Conservation (phyloP, 768 basidiomycete species). For the Auricularia heimuer region DNA sequence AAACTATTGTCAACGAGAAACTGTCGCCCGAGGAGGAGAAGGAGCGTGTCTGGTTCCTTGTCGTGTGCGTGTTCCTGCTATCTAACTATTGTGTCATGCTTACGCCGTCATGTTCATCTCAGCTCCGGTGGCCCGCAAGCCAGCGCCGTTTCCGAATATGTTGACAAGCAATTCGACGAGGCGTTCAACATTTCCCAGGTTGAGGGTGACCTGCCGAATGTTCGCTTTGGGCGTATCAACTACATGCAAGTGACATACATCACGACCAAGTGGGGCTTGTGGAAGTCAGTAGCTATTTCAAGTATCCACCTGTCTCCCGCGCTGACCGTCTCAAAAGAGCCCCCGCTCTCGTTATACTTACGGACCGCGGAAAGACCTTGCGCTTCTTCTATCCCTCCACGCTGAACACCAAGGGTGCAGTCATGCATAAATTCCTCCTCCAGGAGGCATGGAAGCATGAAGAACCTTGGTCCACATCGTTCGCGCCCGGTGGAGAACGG, state of each 20-base stretch:
- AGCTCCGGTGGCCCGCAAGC: conserved; percentile 22
- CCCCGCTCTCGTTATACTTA: conserved; percentile 61
- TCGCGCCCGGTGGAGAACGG: conserved; percentile 70
- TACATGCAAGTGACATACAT: conserved; percentile 75
- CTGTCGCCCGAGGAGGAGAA: conserved; percentile 46
- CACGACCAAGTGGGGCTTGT: conserved; percentile 79
- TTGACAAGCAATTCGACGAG: conserved; percentile 66
- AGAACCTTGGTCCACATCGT: conserved; percentile 60
- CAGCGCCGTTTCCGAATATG: conserved; percentile 57
- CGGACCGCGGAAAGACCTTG: conserved; percentile 64
- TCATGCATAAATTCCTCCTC: conserved; percentile 56
- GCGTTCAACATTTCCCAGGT: conserved; percentile 56
- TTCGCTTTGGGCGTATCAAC: conserved; percentile 80
- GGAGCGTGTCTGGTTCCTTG: conserved; percentile 64
- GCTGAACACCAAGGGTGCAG: conserved; percentile 48
- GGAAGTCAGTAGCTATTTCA: conserved; percentile 43
- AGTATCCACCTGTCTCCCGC: conserved; percentile 3
- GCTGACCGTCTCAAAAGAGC: conserved; percentile 39
- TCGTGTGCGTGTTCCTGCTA: conserved; percentile 46
- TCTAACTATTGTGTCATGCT: neutral
- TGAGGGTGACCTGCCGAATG: conserved; percentile 53
- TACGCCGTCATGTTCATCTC: neutral
- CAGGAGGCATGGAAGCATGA: conserved; percentile 52
- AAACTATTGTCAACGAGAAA: conserved; percentile 60
- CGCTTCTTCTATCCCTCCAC: conserved; percentile 67